Conservation (phyloP, 1,284 basidiomycete species). For the Ceratobasidium papillatum region DNA sequence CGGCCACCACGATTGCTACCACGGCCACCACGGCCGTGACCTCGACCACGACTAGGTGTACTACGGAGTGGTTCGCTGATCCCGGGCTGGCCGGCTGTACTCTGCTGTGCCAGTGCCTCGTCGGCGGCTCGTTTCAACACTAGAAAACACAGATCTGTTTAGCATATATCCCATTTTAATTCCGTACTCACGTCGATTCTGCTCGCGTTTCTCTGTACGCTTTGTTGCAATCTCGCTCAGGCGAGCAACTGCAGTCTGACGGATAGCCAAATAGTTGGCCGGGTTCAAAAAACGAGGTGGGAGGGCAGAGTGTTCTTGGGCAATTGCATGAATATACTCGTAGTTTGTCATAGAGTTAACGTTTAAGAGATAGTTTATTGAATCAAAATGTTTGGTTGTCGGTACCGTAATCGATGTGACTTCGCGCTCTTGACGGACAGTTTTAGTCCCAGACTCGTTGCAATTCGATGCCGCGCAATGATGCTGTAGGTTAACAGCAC, state of each 20-base stretch:
- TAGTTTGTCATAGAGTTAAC: slow-evolving; percentile 2
- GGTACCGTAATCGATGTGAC: background rate
- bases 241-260: background rate
- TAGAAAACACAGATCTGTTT: background rate
- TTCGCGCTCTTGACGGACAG: slow-evolving; percentile 14
- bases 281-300: background rate
- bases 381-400: background rate
- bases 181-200: background rate
- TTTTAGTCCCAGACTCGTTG: background rate
- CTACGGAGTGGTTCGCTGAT: too few relatives aligned
- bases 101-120: background rate
- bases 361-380: background rate
- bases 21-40: background rate
- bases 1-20: background rate
- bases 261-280: background rate
- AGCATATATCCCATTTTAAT: background rate
- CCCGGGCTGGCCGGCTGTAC: background rate
- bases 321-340: background rate
- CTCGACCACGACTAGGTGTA: too few relatives aligned
- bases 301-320: background rate
- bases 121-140: background rate
- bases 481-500: slow-evolving; percentile 17
- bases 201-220: background rate
- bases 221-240: background rate
- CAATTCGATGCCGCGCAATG: background rate